Conservation (phyloP, 345 rosid species). For the Eutrema heterophyllum region DNA sequence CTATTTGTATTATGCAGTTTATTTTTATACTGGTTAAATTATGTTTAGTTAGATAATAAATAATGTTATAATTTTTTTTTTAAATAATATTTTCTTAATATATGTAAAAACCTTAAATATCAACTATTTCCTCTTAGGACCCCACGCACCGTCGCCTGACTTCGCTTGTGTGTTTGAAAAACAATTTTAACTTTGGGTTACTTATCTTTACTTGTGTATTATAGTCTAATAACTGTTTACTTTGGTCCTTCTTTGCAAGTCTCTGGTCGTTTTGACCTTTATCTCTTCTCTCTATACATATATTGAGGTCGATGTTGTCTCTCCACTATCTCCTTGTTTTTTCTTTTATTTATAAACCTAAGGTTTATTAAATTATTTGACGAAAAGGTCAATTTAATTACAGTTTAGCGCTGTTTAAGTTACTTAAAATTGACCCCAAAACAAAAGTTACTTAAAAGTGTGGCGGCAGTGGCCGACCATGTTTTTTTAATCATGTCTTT, state of each 20-base stretch:
- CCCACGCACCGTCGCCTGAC: conserved; percentile 26
- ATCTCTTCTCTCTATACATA: neutral
- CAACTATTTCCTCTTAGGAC: too few species aligned
- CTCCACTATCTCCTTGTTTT: neutral
- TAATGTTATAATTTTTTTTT: too few species aligned
- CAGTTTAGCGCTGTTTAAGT: neutral
- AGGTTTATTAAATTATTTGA: neutral
- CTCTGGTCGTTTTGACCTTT: conserved; percentile 8
- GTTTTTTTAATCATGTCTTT: neutral
- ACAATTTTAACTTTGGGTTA: neutral
- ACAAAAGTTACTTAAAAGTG: neutral
- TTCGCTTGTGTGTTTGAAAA: neutral
- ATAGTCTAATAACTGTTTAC: neutral
- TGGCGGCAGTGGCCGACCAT: conserved; percentile 32
- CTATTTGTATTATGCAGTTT: too few species aligned
- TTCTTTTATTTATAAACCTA: neutral
- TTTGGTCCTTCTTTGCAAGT: neutral
- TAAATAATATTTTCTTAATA: too few species aligned
- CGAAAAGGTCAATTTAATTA: neutral
- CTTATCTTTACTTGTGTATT: neutral
- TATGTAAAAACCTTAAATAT: too few species aligned
- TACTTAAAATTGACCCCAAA: too few species aligned
- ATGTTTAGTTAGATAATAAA: too few species aligned
- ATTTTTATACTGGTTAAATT: too few species aligned
- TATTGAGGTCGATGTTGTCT: neutral